Base-by-base conservation (phyloP, 169 alveolate genomes). In the Eimeria maxima region DNA sequence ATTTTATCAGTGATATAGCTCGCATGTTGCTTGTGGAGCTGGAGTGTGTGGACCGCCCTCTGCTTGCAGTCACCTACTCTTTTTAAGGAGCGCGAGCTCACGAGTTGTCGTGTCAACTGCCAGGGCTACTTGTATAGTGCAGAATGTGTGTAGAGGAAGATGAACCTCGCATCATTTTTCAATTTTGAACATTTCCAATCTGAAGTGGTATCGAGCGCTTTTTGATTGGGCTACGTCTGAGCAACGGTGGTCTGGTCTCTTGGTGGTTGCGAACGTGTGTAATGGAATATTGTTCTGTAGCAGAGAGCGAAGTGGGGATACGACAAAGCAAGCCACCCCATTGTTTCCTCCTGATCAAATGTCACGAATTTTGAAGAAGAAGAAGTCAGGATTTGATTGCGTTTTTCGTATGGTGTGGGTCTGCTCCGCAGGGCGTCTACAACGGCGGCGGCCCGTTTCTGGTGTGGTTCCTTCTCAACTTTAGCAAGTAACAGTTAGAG, bases 381-480 rank as follows among this genome's bases (percentile, higher is more conserved):
- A 69, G 47, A 33, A 69, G 50, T 69, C 22, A 69, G 13, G 45
- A 22, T 5, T 33, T 29, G 50, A 8, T 27, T 69, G n/a, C n/a
- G n/a, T 33, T 69, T 7, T 11, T 45, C 29, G 11, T 8, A 29
- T 47, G 80, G n/a, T 14, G 50, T n/a, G 80, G 50, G n/a, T 47
- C 80, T 69, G 50, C 50, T 69, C 50, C 80, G 50, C 50, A 69
- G 80, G 0, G 44, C 76, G 42, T 65, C 44, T n/a, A n/a, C 76
- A 33, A 65, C 76, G n/a, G 80, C 80, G 78, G 80, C 80, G 80
- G 80, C 80, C 80, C 80, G 80, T 29, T 69, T 29, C 45, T 69
- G 50, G n/a, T 29, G 4, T 33, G 22, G 80, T 69, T 69, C 10
- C 80, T 10, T 16, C n/a, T 7, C n/a, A 33, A 14, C 7, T 13